Evolutionary conservation across 352 stramenopile genomes (phyloP), one percentile per base, ranked within the genome.

Genomic region (Globisporangium cylindrosporum): DNA sequence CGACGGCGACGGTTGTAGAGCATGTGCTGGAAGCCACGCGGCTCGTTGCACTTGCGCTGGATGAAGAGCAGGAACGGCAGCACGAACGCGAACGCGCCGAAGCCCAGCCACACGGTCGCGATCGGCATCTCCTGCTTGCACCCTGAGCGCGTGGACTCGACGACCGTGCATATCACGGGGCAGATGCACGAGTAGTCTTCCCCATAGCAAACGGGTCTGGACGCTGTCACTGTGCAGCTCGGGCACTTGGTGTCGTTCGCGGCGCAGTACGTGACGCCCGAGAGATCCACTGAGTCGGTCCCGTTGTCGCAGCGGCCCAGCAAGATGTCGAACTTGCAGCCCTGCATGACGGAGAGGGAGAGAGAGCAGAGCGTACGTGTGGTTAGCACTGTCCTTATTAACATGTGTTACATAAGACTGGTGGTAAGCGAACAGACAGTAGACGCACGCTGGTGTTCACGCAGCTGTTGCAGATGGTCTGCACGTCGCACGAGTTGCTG

Each of bases 51-150:
- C 41, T 70, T 74, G 59, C 74, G 72, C 64, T 86, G 78, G 56
- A 73, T 63, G 61, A 72, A 82, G n/a, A 86, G 75, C 62, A 82
- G 60, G 25, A 74, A 29, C 59, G 79, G 76, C 60, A 86, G 63
- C 53, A 57, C 53, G 24, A 77, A 46, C 22, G 64, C 72, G 14
- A 73, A 67, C n/a, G 70, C 63, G 3, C 66, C 73, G 54, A 81
- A 80, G 18, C 61, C 67, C 25, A 83, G 29, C 57, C 76, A 81
- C 38, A 84, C 64, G 10, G 60, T 66, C 61, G 72, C 70, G 54
- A 67, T 71, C 36, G 73, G 61, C 22, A 34, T 58, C 14, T 43
- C 55, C 20, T 59, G 20, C 9, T 24, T 59, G 41, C 64, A 69
- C 20, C 20, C 22, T 15, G 48, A 43, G 38, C 43, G 60, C 18